Conservation (phyloP, 2,329 filamentous ascomycete species). For the Didymella glomerata region DNA sequence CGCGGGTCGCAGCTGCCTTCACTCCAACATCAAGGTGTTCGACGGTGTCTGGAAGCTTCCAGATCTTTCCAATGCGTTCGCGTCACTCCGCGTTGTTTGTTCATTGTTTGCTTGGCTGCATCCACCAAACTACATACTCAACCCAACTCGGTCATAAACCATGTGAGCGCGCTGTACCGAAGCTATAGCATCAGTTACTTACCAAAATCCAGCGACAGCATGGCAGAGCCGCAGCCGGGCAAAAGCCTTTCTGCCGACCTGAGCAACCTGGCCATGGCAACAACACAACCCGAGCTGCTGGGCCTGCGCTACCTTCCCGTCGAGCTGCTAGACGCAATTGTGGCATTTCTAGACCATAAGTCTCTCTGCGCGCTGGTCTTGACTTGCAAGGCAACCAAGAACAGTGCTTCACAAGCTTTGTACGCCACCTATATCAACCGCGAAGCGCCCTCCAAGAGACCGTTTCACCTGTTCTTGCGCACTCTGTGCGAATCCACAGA, state of each 20-base stretch:
- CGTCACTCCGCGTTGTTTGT: not conserved
- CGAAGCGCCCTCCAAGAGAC: not conserved
- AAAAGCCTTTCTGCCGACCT: not conserved
- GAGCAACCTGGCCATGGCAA: not conserved
- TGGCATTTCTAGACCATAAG: not conserved
- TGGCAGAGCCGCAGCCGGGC: not conserved
- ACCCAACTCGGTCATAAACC: not conserved
- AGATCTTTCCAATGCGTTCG: not conserved
- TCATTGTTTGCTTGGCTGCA: not conserved
- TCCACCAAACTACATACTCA: not conserved
- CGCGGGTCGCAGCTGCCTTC: not conserved
- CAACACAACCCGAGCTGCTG: not conserved
- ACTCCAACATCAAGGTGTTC: not conserved
- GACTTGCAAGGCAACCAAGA: not conserved
- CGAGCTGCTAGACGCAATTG: not conserved
- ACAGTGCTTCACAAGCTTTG: not conserved
- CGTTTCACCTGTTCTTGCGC: conserved; percentile 1
- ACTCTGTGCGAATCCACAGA: conserved; percentile 6
- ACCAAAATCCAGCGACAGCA: not conserved
- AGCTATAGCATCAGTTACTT: not conserved
- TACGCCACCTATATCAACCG: conserved; percentile 2
- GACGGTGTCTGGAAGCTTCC: not conserved
- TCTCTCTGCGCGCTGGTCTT: not conserved
- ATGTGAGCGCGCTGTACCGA: not conserved
- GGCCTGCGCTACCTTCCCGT: not conserved